Evolutionary conservation across 2,329 filamentous ascomycete genomes (phyloP).

Genomic region (Talaromyces sp.): DNA sequence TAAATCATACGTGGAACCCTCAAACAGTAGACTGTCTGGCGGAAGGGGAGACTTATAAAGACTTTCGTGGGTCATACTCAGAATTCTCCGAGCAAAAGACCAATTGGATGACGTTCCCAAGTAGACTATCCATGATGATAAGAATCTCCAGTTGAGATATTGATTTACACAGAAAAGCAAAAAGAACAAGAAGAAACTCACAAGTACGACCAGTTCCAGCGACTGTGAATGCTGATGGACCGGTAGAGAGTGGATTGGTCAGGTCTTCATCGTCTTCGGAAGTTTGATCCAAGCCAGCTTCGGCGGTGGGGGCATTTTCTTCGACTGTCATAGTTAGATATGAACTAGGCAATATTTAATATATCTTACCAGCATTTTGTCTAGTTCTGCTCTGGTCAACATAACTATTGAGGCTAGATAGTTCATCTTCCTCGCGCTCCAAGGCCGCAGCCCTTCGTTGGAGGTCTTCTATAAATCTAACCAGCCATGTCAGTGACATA

Average conservation of each 20-base stretch:
- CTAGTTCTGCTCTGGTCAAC: background rate
- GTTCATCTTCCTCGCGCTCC: background rate
- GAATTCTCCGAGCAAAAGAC: background rate
- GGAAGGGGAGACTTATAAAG: background rate
- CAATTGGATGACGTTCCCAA: background rate
- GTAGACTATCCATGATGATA: background rate
- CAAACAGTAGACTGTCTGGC: background rate
- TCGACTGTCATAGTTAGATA: background rate
- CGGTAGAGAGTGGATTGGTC: background rate
- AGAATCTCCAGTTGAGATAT: background rate
- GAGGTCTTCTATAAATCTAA: background rate
- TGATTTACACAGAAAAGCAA: background rate
- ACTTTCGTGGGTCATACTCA: background rate
- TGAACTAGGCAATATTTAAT: background rate
- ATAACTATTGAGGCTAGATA: background rate
- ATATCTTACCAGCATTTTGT: background rate
- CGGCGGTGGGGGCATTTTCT: background rate
- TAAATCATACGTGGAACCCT: background rate
- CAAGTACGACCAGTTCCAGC: background rate
- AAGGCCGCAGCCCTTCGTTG: background rate
- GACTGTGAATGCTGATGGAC: background rate
- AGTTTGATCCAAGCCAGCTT: background rate
- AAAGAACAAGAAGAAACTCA: background rate
- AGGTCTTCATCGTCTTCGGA: background rate
- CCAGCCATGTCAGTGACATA: background rate